phyloP scores from a whole-genome alignment of 2,329 filamentous ascomycete species.

The Colletotrichum sp. region DNA sequence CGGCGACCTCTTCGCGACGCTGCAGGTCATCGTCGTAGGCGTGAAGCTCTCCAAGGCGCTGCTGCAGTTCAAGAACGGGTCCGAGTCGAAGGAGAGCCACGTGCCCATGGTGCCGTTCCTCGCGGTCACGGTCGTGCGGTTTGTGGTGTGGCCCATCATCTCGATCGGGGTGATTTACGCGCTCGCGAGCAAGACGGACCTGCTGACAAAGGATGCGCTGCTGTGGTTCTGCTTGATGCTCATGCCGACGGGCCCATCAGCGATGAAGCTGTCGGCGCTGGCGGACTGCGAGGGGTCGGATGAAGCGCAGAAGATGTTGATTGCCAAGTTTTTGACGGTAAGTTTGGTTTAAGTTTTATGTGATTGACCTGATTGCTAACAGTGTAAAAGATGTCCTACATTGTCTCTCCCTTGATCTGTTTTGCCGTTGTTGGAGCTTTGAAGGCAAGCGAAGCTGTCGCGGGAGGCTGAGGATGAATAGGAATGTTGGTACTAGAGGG shows the following conservation, averaged over 20 bases:
- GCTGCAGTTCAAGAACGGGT: constrained; percentile 31
- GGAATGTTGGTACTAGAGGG: too few species aligned
- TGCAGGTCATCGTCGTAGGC: constrained; percentile 71
- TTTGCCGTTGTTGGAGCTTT: constrained; percentile 14
- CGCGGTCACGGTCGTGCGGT: constrained; percentile 59
- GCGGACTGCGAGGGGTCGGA: constrained; percentile 46
- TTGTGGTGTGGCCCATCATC: constrained; percentile 62
- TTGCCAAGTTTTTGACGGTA: constrained; percentile 48
- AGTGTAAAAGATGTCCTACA: constrained; percentile 3
- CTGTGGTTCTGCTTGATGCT: constrained; percentile 65
- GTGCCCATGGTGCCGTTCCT: constrained; percentile 47
- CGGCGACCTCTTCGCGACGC: constrained; percentile 66
- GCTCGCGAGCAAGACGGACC: constrained; percentile 55
- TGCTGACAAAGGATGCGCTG: constrained; percentile 64
- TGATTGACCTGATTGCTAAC: neutral
- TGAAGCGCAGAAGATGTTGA: constrained; percentile 44
- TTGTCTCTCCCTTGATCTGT: constrained; percentile 13
- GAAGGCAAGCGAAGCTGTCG: neutral
- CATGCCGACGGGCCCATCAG: constrained; percentile 52
- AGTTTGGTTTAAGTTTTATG: constrained; percentile 8
- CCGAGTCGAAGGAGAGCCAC: constrained; percentile 34
- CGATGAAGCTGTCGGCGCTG: constrained; percentile 52
- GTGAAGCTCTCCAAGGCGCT: constrained; percentile 66
- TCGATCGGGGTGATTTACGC: constrained; percentile 58
- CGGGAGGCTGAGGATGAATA: neutral